Base-by-base conservation (phyloP, 2,329 filamentous ascomycete species). In the Neofusicoccum kwambonambiense region DNA sequence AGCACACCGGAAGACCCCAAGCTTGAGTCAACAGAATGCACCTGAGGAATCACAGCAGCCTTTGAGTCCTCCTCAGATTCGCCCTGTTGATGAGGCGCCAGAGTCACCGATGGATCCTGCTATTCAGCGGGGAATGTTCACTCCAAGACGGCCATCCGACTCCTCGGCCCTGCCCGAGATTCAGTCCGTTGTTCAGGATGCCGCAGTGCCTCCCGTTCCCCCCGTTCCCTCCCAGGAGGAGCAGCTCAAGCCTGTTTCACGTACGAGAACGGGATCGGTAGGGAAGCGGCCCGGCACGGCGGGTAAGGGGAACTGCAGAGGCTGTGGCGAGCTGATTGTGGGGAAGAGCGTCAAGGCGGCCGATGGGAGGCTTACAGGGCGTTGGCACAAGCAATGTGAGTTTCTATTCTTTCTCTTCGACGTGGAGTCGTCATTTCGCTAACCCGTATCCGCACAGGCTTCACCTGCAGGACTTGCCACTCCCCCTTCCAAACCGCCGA, bases 311-410 rank as follows among this genome's bases (percentile, higher is more conserved):
- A 87, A 87, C 67, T 99, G 95, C 80, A 91, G 92, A 72, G 91
- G 91, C 1, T 99, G 95, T 76, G 83, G 86, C 3, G 81, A 90
- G 51, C 81, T 84, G 6, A 98, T 99, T 71, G 86, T 87, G 50
- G 94, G 93, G 19, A 98, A 97, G 79, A 97, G 93, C 1, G 89
- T 99, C 65, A 96, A 94, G 39, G 96, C 93, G 13, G 93, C 93
- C 0, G 95, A 97, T 71, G 95, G 95, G 15, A 89, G 93, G 27
- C 82, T 99, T 27, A 96, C 92, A 0, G 95, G 95, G 9, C 89
- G 93, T 68, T 99, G 97, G 77, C 95, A 99, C 82, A 96, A 96
- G 76, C 86, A 90, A 4, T 99, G 94, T 70, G 62, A 65, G 70
- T 66, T 49, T 42, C 51, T 41, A 39, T 31, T 31, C 19, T 12